phyloP scores from a whole-genome alignment of 2,329 filamentous ascomycete species.

The Paecilomyces dactylethromorphus region DNA sequence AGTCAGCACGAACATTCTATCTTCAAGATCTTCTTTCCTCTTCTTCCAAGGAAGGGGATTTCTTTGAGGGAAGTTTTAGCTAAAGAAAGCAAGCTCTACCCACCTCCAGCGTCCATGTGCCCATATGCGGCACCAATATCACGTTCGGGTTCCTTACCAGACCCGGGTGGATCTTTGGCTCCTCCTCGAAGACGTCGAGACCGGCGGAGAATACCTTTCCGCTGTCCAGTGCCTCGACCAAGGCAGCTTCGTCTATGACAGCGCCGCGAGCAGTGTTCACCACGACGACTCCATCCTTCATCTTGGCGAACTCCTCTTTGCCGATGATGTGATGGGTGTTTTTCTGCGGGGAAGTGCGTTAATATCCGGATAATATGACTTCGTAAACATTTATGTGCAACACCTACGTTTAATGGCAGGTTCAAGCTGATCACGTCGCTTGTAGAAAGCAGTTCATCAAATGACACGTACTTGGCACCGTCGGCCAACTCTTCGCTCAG shows the following conservation, averaged over 20 bases:
- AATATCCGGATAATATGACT: not conserved
- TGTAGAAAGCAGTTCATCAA: constrained; percentile 62
- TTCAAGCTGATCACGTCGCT: constrained; percentile 78
- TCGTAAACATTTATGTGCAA: constrained; percentile 1
- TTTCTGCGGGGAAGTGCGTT: constrained; percentile 30
- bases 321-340: constrained; percentile 72
- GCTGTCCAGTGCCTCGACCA: constrained; percentile 64
- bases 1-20: not conserved
- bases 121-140: constrained; percentile 77
- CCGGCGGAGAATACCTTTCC: constrained; percentile 66
- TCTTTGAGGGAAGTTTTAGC: too few species aligned
- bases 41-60: too few species aligned
- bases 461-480: constrained; percentile 47
- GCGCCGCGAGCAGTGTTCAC: constrained; percentile 79
- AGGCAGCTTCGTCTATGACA: constrained; percentile 72
- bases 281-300: constrained; percentile 72
- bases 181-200: constrained; percentile 77
- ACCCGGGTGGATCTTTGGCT: constrained; percentile 68
- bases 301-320: constrained; percentile 61
- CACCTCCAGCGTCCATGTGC: constrained; percentile 68
- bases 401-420: constrained; percentile 69
- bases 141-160: constrained; percentile 64
- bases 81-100: constrained; percentile 6
- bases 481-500: constrained; percentile 47
- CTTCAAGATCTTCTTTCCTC: too few species aligned